Evolutionary conservation across 2,329 filamentous ascomycete species (phyloP), one percentile per base, ranked within the genome.

Genomic region (Fusarium robinianum): DNA sequence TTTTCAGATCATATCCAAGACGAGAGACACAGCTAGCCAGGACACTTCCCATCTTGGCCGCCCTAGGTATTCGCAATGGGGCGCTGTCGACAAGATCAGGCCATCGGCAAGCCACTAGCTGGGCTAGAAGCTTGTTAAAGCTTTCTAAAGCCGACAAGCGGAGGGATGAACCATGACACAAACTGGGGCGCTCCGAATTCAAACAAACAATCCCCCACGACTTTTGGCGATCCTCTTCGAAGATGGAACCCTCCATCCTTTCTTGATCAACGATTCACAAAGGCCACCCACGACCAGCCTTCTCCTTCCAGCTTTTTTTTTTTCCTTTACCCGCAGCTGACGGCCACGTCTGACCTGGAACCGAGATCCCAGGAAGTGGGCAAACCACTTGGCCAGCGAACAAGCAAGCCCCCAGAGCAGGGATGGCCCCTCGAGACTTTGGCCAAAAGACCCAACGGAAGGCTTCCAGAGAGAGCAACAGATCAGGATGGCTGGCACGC

Each of bases 141-240:
- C 18, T 49, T 61, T 55, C 40, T 44, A 47, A 46, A 53, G 56
- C 43, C 42, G 40, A 36, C 33, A 25, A 41, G 40, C 46, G 34
- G 47, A 50, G 46, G 45, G 38, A 55, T 43, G 47, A 26, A 40
- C 51, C 49, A 53, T 53, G 46, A 35, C 30, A 41, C 15, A 39
- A 41, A 32, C 37, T 39, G 34, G 39, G 39, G 40, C 29, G 27
- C 36, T 36, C 29, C 51, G 43, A 30, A 30, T 29, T 40, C 12
- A 48, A 56, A n/a, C 46, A 60, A 60, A 60, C 41, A 57, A 50
- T 51, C 7, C 27, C 42, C 49, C 57, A 52, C 49, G 22, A 26
- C 23, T 35, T 29, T 43, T 18, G 35, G 33, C 50, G 41, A 60
- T 50, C 49, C 22, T n/a, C 39, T 40, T 24, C 23, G 30, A 38